phyloP scores from a whole-genome alignment of 495 filamentous ascomycete species.

The Oleoguttula mirabilis region DNA sequence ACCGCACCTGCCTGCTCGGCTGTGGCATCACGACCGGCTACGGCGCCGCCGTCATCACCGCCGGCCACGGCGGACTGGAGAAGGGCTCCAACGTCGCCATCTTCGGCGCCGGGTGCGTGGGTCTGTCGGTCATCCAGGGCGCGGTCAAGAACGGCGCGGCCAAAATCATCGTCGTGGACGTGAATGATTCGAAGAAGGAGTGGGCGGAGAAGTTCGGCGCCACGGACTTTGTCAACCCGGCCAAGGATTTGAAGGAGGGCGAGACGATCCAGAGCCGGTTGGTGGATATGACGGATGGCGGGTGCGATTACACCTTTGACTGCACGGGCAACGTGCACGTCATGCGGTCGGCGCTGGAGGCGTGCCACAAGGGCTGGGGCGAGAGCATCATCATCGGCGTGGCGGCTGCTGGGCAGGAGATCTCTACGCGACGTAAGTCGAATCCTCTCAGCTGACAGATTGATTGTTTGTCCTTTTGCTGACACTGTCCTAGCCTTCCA shows the following conservation, averaged over 20 bases:
- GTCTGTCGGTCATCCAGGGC: conserved; percentile 87
- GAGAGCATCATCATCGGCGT: conserved; percentile 97
- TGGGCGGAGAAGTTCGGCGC: conserved; percentile 93
- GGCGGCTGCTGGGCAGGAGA: conserved; percentile 94
- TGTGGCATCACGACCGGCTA: conserved; percentile 99
- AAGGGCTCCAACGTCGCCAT: conserved; percentile 82
- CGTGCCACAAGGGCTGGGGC: conserved; percentile 98
- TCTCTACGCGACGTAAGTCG: conserved; percentile 80
- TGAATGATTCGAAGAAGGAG: conserved; percentile 82
- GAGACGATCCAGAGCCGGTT: conserved; percentile 80
- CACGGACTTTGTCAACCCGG: conserved; percentile 93
- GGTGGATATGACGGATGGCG: conserved; percentile 97
- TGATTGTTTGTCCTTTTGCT: conserved; percentile 15
- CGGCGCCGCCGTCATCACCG: conserved; percentile 86
- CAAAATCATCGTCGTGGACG: conserved; percentile 90
- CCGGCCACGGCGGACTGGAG: conserved; percentile 55
- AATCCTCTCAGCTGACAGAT: too few relatives aligned
- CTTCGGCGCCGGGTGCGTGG: conserved; percentile 93
- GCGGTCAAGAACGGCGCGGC: conserved; percentile 75
- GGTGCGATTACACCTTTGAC: conserved; percentile 98
- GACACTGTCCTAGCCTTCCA: conserved; percentile 64
- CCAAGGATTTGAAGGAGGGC: conserved; percentile 48
- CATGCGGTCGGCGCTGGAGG: conserved; percentile 91
- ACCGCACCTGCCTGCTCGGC: conserved; percentile 87
- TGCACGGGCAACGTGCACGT: conserved; percentile 95